Base-by-base conservation (phyloP, 306 rosid genomes). In the Cucurbita moschata region DNA sequence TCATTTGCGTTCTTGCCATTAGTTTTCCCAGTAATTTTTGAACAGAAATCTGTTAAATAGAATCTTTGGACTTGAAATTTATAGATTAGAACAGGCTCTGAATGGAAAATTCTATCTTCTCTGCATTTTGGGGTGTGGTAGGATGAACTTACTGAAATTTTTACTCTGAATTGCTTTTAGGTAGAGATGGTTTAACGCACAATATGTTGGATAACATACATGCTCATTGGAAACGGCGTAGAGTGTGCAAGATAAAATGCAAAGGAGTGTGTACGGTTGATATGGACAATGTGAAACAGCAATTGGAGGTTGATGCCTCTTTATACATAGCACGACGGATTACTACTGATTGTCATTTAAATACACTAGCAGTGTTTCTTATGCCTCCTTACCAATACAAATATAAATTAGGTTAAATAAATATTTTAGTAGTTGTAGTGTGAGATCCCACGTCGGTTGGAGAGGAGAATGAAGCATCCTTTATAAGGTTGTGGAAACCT, bases 181-280 rank as follows among this genome's bases (percentile, higher is more conserved):
- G 99, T 77, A 91, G 97, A 81, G 99, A 94, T 87, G 99, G 99
- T 55, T 89, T 94, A 79, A 94, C 94, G 3, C 97, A 94, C 78
- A 94, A 94, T 81, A 94, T 94, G 96, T 82, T 94, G 99, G 99
- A 94, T 77, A 94, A 94, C 77, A 94, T 94, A 65, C 96, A 94
- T 78, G 95, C 97, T 79, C 99, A 78, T 68, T 92, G 97, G 97
- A 92, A 92, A 86, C 87, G 97, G 60, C 79, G 91, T 69, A 87
- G 99, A 81, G 97, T 89, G 21, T 94, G 97, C 85, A 94, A 91
- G 86, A 86, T 91, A 21, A 94, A 80, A 79, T 94, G 99, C 83
- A 84, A 80, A 80, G 99, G 99, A 74, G 99, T 94, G 77, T 94
- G 96, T 72, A 89, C 96, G 7, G 93, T 88, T 21, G 96, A 90